Evolutionary conservation across 768 basidiomycete genomes (phyloP), one percentile per base, ranked within the genome.

Genomic region (Pleurotus giganteus): DNA sequence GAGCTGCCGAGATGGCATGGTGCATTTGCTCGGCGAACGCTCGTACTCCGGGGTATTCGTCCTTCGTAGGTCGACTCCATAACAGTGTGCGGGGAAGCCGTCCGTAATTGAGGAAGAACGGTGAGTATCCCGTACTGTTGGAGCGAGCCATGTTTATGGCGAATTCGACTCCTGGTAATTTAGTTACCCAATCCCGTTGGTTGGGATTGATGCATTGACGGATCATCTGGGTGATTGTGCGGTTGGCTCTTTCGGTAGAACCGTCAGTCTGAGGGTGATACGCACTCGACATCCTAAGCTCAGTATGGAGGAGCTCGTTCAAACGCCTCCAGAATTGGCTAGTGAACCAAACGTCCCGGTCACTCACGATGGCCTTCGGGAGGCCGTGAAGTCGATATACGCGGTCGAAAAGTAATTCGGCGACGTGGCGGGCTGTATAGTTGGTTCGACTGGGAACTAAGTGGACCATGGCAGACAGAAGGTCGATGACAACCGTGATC

Each of bases 291-390:
- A 79, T 68, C 0, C 61, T 45, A 0, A 74, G 60, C 12, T 70
- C 63, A 0, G 63, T 61, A 0, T 69, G 68, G 0, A 73, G 50
- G 5, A 63, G 61, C 36, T 57, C 41, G 54, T 74, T 62, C 0
- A 79, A 57, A 5, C 65, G 61, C 7, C 49, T 45, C 79, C 77
- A 80, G 56, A 79, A 79, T 0, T 39, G 51, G n/a, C 73, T 73
- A 0, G 74, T 79, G 59, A 79, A 81, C 3, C 74, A 58, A 0
- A 67, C 57, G 52, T 78, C 76, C 1, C 75, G 58, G 51, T 80
- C 76, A 15, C 69, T 73, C 0, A 80, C 62, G 0, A 81, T 75
- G 0, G 52, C 23, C 2, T 58, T 53, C 0, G 74, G 77, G 0
- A 79, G 50, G 0, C 77, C 76, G 53, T 78, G 75, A 0, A 62